These are phyloP conservation scores for Zymoseptoria pseudotritici DNA, from an alignment of 2,329 filamentous ascomycete genomes.

Conservation along the genomic window DNA sequence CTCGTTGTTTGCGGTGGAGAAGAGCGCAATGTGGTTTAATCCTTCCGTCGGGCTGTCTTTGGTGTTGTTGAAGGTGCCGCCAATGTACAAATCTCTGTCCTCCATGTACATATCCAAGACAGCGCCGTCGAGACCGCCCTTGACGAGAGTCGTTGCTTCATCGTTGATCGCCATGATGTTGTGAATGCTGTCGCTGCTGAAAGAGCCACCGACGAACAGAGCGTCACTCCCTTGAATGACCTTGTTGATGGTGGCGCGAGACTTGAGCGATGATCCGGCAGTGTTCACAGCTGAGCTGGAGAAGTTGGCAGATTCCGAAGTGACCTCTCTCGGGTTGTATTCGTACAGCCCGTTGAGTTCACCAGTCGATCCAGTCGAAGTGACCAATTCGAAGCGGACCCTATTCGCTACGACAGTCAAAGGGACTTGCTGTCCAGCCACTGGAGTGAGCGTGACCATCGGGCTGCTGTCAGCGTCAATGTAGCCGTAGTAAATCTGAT, in stretches of 20 bases:
- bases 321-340: conserved; percentile 61
- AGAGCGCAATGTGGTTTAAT: conserved; percentile 69
- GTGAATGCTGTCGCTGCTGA: conserved; percentile 57
- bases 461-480: conserved; percentile 73
- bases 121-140: conserved; percentile 69
- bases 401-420: conserved; percentile 84
- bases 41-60: conserved; percentile 53
- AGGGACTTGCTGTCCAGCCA: conserved; percentile 54
- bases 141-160: conserved; percentile 55
- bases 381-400: conserved; percentile 68
- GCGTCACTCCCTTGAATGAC: conserved; percentile 55
- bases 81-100: conserved; percentile 64
- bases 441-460: conserved; percentile 67
- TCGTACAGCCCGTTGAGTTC: conserved; percentile 88
- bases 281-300: conserved; percentile 66
- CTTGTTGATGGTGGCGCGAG: conserved; percentile 61
- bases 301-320: conserved; percentile 56
- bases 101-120: conserved; percentile 67
- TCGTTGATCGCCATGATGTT: conserved; percentile 70
- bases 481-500: conserved; percentile 78
- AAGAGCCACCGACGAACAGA: conserved; percentile 77
- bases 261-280: conserved; percentile 62
- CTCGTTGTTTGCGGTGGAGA: conserved; percentile 57
- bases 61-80: conserved; percentile 76
- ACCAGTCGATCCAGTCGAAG: conserved; percentile 59